phyloP scores from a whole-genome alignment of 768 basidiomycete species.

The Calocybe cyanea region DNA sequence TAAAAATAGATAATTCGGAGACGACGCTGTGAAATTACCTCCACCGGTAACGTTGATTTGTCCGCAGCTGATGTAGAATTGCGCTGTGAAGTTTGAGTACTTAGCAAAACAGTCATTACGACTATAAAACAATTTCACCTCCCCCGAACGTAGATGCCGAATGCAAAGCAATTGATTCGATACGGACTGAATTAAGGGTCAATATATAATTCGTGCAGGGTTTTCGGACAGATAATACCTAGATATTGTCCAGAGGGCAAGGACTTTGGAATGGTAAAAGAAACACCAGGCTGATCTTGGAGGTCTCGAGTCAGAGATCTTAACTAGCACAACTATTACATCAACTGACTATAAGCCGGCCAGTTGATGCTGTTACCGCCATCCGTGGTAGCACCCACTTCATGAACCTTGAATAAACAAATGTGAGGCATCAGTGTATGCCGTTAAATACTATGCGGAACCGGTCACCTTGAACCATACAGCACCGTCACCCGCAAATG shows the following conservation, averaged over 20 bases:
- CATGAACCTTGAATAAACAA: too few relatives aligned
- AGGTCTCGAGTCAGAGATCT: background rate
- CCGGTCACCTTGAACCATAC: slow-evolving; percentile 42
- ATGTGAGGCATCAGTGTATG: background rate
- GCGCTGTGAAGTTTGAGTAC: slow-evolving; percentile 15
- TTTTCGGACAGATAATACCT: background rate
- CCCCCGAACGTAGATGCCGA: slow-evolving; percentile 30
- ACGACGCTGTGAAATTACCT: too few relatives aligned
- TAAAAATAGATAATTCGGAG: background rate
- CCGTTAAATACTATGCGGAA: background rate
- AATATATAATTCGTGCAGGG: background rate
- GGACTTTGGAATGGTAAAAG: slow-evolving; percentile 31
- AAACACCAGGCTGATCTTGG: slow-evolving; percentile 20
- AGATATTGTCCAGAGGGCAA: slow-evolving; percentile 36
- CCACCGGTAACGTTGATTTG: slow-evolving; percentile 39
- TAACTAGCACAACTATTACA: background rate
- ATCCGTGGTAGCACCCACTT: slow-evolving; percentile 42
- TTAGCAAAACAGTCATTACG: slow-evolving; percentile 12
- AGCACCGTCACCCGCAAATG: slow-evolving; percentile 38
- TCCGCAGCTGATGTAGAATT: slow-evolving; percentile 33
- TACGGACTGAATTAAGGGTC: slow-evolving; percentile 22
- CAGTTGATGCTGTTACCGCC: slow-evolving; percentile 43
- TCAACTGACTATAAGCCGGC: slow-evolving; percentile 35
- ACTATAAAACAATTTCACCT: slow-evolving; percentile 18
- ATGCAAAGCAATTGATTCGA: slow-evolving; percentile 39